Evolutionary conservation across 805 yeast species (phyloP).

Genomic region (Limtongia smithiae): DNA sequence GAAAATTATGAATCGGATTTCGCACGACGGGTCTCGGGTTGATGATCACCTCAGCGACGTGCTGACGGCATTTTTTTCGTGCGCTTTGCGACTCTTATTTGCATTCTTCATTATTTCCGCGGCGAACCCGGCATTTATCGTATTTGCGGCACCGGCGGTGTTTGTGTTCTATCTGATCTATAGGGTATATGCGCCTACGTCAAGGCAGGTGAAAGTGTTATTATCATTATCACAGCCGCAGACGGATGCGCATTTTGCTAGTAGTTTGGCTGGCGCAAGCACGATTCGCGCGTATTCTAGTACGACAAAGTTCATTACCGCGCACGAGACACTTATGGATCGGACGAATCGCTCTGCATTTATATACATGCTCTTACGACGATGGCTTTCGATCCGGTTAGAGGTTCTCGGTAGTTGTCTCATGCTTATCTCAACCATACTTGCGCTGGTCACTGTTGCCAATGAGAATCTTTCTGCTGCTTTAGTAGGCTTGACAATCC

Average conservation of each 20-base stretch:
- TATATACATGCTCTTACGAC: constrained; percentile 83
- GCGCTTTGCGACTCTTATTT: constrained; percentile 60
- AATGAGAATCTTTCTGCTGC: constrained; percentile 79
- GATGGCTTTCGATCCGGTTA: constrained; percentile 94
- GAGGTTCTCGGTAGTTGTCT: constrained; percentile 86
- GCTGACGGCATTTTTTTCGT: constrained; percentile 65
- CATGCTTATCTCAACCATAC: constrained; percentile 77
- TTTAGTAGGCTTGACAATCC: constrained; percentile 84
- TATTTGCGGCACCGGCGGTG: constrained; percentile 65
- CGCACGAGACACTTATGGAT: constrained; percentile 59
- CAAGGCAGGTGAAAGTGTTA: constrained; percentile 73
- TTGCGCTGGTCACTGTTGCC: constrained; percentile 64
- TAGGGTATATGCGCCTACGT: constrained; percentile 57
- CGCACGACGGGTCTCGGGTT: constrained; percentile 87
- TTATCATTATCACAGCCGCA: constrained; percentile 67
- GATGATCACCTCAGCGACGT: constrained; percentile 86
- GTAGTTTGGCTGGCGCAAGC: constrained; percentile 67
- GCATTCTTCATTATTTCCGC: constrained; percentile 65
- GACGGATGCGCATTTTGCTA: constrained; percentile 74
- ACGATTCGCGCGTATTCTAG: constrained; percentile 75
- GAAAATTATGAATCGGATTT: constrained; percentile 91
- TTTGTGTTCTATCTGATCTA: constrained; percentile 63
- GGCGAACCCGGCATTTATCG: constrained; percentile 77
- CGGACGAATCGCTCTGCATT: constrained; percentile 83
- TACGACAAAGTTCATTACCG: constrained; percentile 53